Percentiles rank a stretch among this genome's conserved stretches.
Conservation (phyloP, 1,284 basidiomycete species). For the Heterobasidion occidentale region DNA sequence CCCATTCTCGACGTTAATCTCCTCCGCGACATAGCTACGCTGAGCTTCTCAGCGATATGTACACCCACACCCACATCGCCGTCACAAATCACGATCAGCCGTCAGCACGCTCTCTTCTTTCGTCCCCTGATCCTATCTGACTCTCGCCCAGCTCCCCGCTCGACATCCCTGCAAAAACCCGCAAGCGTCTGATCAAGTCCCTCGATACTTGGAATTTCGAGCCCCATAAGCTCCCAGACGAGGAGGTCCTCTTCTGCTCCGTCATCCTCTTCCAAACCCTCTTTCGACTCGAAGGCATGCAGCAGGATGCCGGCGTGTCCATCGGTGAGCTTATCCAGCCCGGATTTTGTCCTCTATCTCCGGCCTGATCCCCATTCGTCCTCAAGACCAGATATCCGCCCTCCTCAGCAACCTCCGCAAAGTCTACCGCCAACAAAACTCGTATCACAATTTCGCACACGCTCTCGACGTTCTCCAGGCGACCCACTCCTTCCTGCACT, state of each 20-base stretch:
- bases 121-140: slow-evolving; percentile 1
- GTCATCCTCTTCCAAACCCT: slow-evolving; percentile 72
- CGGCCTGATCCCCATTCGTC: slow-evolving; percentile 8
- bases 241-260: slow-evolving; percentile 76
- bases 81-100: slow-evolving; percentile 36
- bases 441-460: slow-evolving; percentile 95
- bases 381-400: slow-evolving; percentile 57
- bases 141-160: slow-evolving; percentile 20
- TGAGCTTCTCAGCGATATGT: slow-evolving; percentile 78
- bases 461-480: slow-evolving; percentile 93
- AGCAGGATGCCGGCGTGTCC: slow-evolving; percentile 54
- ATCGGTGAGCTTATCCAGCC: slow-evolving; percentile 44
- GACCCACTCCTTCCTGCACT: slow-evolving; percentile 74
- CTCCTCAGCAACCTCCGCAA: slow-evolving; percentile 78
- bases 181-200: slow-evolving; percentile 51
- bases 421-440: slow-evolving; percentile 84
- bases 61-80: slow-evolving; percentile 64
- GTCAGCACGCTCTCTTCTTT: slow-evolving; percentile 12
- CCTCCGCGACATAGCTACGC: slow-evolving; percentile 28
- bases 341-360: background rate
- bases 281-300: slow-evolving; percentile 69
- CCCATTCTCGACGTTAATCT: background rate
- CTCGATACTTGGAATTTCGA: slow-evolving; percentile 84
- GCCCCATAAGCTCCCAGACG: slow-evolving; percentile 71
- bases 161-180: slow-evolving; percentile 24